These are phyloP conservation scores for Entoloma clypeatum DNA, from an alignment of 1,284 basidiomycete species.

Conservation along the genomic window DNA sequence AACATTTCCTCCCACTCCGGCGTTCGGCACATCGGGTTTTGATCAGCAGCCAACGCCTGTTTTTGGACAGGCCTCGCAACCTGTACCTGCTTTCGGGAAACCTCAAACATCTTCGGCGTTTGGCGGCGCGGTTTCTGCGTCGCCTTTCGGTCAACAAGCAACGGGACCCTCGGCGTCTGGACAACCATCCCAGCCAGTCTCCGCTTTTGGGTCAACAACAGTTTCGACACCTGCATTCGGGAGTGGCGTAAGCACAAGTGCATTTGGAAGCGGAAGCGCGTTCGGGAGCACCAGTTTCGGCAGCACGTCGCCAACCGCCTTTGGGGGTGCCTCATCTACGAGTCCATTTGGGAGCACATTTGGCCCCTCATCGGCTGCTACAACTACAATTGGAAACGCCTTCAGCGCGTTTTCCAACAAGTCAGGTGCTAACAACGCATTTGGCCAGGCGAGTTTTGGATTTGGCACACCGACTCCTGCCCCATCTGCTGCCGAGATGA, in stretches of 20 bases:
- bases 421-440: slow-evolving; percentile 20
- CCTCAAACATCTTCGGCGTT: slow-evolving; percentile 20
- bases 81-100: slow-evolving; percentile 26
- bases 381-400: slow-evolving; percentile 7
- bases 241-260: slow-evolving; percentile 2
- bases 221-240: too few relatives aligned
- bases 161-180: slow-evolving; percentile 19
- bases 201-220: slow-evolving; percentile 21
- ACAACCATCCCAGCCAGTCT: slow-evolving; percentile 16
- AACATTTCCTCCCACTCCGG: too few relatives aligned
- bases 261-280: slow-evolving; percentile 13
- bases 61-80: slow-evolving; percentile 24
- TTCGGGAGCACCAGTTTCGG: slow-evolving; percentile 8
- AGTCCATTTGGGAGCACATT: slow-evolving; percentile 17
- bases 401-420: slow-evolving; percentile 18
- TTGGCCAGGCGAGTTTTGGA: slow-evolving; percentile 27
- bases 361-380: slow-evolving; percentile 9
- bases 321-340: slow-evolving; percentile 13
- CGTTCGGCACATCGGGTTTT: slow-evolving; percentile 24
- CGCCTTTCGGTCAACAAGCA: too few relatives aligned
- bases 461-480: slow-evolving; percentile 16
- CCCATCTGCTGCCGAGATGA: slow-evolving; percentile 19
- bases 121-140: too few relatives aligned
- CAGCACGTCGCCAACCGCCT: slow-evolving; percentile 6
- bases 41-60: slow-evolving; percentile 16